Percentiles rank a stretch among this genome's conserved stretches.
Evolutionary conservation across 306 rosid genomes (phyloP).

Genomic region (Carpinus viminea): DNA sequence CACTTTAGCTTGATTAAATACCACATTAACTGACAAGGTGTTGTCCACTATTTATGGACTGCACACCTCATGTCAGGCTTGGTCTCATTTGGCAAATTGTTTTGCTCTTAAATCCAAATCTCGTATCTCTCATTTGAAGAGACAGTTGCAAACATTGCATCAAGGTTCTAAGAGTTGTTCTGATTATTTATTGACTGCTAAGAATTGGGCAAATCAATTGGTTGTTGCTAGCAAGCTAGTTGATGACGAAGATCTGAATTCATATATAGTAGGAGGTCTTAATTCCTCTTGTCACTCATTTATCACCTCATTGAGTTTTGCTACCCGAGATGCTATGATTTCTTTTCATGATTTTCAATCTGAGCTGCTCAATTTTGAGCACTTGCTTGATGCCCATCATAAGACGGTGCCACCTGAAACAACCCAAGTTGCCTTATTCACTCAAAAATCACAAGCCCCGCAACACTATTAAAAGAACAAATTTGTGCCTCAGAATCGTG

Average conservation of each 20-base stretch:
- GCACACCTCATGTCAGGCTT: neutral
- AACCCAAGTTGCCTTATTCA: too few species aligned
- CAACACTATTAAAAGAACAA: too few species aligned
- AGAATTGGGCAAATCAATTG: neutral
- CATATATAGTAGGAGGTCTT: neutral
- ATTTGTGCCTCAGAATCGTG: too few species aligned
- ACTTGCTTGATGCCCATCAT: too few species aligned
- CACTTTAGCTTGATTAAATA: neutral
- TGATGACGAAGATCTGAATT: neutral
- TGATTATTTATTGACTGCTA: neutral
- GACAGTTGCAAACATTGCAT: neutral
- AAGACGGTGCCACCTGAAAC: too few species aligned
- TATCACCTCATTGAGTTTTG: neutral
- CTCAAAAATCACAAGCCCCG: too few species aligned
- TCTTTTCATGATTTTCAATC: too few species aligned
- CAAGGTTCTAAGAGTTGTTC: too few species aligned
- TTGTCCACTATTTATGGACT: neutral
- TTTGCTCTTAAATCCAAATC: neutral
- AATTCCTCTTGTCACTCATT: too few species aligned
- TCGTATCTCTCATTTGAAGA: neutral
- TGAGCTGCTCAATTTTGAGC: too few species aligned
- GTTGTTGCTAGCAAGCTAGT: neutral
- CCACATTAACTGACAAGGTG: neutral
- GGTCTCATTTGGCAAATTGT: neutral
- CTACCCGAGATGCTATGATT: too few species aligned